A percentile compares a stretch with the other conserved stretches of the same genome.
Conservation (phyloP, 2,329 filamentous ascomycete genomes). For the Pseudogymnoascus sp. region DNA sequence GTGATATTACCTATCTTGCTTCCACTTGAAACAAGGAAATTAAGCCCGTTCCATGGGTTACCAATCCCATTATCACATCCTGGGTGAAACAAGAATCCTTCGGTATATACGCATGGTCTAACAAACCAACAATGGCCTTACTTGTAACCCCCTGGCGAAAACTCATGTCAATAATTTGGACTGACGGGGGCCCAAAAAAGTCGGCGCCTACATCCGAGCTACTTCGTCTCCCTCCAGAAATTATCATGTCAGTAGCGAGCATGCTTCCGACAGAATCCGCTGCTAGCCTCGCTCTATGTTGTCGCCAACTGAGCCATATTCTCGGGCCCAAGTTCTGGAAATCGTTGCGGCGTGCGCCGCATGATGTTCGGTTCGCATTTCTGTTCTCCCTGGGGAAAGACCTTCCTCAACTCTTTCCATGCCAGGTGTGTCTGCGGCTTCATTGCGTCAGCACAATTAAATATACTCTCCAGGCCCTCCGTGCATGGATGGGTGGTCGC, state of each 20-base stretch:
- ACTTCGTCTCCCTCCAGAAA: conserved; percentile 15
- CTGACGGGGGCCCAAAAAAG: conserved; percentile 4
- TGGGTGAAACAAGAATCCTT: not conserved
- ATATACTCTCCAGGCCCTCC: not conserved
- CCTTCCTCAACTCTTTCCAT: conserved; percentile 14
- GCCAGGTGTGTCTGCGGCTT: conserved; percentile 12
- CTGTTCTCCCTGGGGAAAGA: conserved; percentile 12
- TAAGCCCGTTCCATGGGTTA: not conserved
- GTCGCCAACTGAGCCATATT: conserved; percentile 10
- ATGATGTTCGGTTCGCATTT: conserved; percentile 11
- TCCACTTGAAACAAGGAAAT: not conserved
- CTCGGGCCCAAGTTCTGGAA: conserved; percentile 11
- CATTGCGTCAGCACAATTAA: conserved; percentile 13
- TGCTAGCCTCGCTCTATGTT: conserved; percentile 14
- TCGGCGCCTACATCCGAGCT: not conserved
- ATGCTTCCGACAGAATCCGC: conserved; percentile 13
- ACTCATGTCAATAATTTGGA: conserved; percentile 9
- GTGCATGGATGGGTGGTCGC: not conserved
- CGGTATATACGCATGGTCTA: not conserved
- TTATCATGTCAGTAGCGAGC: conserved; percentile 12
- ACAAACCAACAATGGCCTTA: conserved; percentile 9
- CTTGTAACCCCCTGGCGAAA: conserved; percentile 4
- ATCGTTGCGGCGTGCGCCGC: conserved; percentile 8
- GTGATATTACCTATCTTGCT: not conserved
- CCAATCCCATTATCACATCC: not conserved